phyloP scores from a whole-genome alignment of 257 asterid species.

The Penstemon barbatus region DNA sequence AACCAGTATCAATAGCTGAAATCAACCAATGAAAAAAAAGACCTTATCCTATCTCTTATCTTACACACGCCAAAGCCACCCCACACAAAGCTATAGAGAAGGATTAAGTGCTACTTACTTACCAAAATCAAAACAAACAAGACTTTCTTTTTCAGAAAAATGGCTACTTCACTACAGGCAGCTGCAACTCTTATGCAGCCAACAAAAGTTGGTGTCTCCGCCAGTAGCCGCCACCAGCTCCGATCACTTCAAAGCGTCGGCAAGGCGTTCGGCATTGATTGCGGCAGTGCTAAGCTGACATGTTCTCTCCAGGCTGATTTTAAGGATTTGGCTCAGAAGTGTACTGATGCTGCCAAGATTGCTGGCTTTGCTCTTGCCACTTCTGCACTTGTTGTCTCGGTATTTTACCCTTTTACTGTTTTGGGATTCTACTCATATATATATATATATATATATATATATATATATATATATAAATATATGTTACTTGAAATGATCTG shows the following conservation, averaged over 20 bases:
- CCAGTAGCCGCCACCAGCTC: conserved; percentile 55
- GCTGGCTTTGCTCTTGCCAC: conserved; percentile 98
- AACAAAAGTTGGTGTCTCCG: conserved; percentile 57
- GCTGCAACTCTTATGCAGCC: conserved; percentile 94
- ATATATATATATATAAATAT: no score
- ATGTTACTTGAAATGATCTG: no score
- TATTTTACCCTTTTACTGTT: conserved; percentile 20
- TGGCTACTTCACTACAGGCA: conserved; percentile 90
- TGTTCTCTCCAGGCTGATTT: conserved; percentile 62
- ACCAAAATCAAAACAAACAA: neutral
- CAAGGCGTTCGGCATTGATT: conserved; percentile 71
- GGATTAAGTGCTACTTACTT: neutral
- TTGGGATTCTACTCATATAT: no score
- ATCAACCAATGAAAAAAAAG: conserved; percentile 50
- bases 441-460: no score
- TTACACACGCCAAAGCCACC: conserved; percentile 48
- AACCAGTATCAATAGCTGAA: conserved; percentile 28
- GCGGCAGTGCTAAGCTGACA: conserved; percentile 45
- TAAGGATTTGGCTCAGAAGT: conserved; percentile 68
- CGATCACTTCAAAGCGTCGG: conserved; percentile 53
- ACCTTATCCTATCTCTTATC: conserved; percentile 82
- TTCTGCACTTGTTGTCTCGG: conserved; percentile 91
- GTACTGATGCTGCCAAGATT: conserved; percentile 85
- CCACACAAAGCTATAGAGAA: neutral
- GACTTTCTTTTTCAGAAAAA: conserved; percentile 12